phyloP scores from a whole-genome alignment of 139 green algal genomes.

The Chlamydomonas applanata region DNA sequence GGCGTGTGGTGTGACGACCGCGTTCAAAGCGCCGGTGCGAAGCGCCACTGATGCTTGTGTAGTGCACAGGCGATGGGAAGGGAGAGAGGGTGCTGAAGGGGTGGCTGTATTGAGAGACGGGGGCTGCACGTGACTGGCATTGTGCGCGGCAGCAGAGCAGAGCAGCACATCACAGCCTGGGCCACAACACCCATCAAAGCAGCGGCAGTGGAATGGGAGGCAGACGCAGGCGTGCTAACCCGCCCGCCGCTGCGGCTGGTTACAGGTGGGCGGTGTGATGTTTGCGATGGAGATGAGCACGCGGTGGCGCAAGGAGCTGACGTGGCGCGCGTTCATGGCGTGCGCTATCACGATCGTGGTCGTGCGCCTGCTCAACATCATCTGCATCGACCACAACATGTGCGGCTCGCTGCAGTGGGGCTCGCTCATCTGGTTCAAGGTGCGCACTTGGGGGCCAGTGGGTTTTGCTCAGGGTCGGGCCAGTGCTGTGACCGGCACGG shows the following conservation, averaged over 20 bases:
- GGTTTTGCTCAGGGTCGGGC: too few relatives aligned
- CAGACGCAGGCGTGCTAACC: too few relatives aligned
- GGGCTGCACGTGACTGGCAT: background rate
- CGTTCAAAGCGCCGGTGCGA: constrained; percentile 58
- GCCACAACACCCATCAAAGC: too few relatives aligned
- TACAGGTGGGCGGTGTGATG: constrained; percentile 51
- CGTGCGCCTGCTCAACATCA: constrained; percentile 37
- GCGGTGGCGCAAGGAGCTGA: constrained; percentile 61
- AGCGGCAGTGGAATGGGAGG: too few relatives aligned
- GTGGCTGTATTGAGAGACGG: background rate
- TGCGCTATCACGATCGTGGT: constrained; percentile 57
- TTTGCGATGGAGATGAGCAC: constrained; percentile 66
- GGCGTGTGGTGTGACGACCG: constrained; percentile 53
- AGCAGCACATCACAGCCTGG: too few relatives aligned
- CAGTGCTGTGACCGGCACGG: too few relatives aligned
- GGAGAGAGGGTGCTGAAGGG: too few relatives aligned
- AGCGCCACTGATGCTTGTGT: too few relatives aligned
- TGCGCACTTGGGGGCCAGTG: background rate
- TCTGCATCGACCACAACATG: constrained; percentile 35
- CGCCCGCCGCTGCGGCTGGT: background rate
- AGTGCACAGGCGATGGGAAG: too few relatives aligned
- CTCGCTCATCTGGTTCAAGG: constrained; percentile 52
- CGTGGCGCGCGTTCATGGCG: constrained; percentile 52
- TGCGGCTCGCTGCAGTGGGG: constrained; percentile 47
- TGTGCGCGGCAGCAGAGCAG: background rate